phyloP scores from a whole-genome alignment of 768 basidiomycete species.

The Plicaturopsis crispa region DNA sequence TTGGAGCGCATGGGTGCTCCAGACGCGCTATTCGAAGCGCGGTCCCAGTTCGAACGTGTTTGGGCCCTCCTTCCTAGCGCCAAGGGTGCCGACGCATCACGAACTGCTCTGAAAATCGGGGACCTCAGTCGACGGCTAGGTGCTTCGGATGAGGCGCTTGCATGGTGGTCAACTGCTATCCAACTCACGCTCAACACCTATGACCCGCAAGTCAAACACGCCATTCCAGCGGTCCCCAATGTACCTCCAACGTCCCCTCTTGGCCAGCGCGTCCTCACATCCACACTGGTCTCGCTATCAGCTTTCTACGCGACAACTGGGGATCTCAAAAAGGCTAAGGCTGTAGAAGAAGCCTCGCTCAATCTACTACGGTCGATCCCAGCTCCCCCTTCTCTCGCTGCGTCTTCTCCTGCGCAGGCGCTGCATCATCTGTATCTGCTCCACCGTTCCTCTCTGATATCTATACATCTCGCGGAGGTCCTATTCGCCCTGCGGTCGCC shows the following conservation, averaged over 20 bases:
- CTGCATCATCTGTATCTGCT: constrained; percentile 62
- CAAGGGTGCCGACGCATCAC: constrained; percentile 38
- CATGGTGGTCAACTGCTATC: constrained; percentile 64
- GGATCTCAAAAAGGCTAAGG: constrained; percentile 45
- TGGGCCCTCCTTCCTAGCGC: constrained; percentile 41
- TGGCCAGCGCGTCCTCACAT: constrained; percentile 54
- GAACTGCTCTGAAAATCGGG: constrained; percentile 59
- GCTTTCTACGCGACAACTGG: constrained; percentile 59
- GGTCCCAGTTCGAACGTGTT: constrained; percentile 46
- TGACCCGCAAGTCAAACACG: background rate
- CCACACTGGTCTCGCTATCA: constrained; percentile 63
- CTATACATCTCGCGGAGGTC: constrained; percentile 70
- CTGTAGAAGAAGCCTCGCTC: constrained; percentile 49
- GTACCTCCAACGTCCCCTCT: constrained; percentile 46
- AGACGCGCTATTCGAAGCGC: constrained; percentile 44
- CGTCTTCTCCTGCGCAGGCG: constrained; percentile 45
- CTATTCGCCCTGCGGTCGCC: constrained; percentile 41
- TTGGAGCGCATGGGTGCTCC: constrained; percentile 55
- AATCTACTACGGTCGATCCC: constrained; percentile 45
- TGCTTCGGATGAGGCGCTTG: constrained; percentile 41
- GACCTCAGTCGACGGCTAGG: constrained; percentile 54
- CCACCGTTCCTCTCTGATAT: constrained; percentile 68
- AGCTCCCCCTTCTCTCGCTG: constrained; percentile 33
- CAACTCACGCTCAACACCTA: constrained; percentile 27
- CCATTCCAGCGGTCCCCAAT: constrained; percentile 23